Evolutionary conservation across 805 yeast genomes (phyloP).

Genomic region (Saturnispora besseyi): DNA sequence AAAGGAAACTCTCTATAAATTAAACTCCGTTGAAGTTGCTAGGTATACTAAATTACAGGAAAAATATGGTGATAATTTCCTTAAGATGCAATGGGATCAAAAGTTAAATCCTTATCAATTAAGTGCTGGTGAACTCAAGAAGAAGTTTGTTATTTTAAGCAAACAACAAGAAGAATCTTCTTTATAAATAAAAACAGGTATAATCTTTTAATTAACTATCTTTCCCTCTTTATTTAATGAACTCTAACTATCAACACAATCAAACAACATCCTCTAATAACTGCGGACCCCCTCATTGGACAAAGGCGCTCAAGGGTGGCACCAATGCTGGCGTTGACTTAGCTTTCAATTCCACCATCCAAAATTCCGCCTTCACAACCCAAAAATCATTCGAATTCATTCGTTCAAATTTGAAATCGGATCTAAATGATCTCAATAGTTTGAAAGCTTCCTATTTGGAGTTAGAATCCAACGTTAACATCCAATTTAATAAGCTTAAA

Average conservation of each 20-base stretch:
- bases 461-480: neutral
- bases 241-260: neutral
- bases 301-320: neutral
- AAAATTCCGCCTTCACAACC: neutral
- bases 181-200: neutral
- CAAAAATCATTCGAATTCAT: constrained; percentile 1
- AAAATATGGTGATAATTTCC: constrained; percentile 82
- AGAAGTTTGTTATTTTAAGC: constrained; percentile 65
- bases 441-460: neutral
- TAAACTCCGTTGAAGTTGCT: constrained; percentile 62
- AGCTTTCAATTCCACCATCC: neutral
- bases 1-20: constrained; percentile 37
- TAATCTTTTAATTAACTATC: neutral
- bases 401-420: neutral
- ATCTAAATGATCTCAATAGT: neutral
- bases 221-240: neutral
- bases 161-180: neutral
- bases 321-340: neutral
- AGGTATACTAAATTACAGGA: constrained; percentile 60
- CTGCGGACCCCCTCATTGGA: neutral
- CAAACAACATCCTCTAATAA: too few relatives aligned
- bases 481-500: neutral
- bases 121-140: constrained; percentile 72
- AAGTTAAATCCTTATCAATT: constrained; percentile 78
- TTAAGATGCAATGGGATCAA: constrained; percentile 87